Conservation (phyloP, 805 yeast genomes). For the Zygosaccharomyces bailii region DNA sequence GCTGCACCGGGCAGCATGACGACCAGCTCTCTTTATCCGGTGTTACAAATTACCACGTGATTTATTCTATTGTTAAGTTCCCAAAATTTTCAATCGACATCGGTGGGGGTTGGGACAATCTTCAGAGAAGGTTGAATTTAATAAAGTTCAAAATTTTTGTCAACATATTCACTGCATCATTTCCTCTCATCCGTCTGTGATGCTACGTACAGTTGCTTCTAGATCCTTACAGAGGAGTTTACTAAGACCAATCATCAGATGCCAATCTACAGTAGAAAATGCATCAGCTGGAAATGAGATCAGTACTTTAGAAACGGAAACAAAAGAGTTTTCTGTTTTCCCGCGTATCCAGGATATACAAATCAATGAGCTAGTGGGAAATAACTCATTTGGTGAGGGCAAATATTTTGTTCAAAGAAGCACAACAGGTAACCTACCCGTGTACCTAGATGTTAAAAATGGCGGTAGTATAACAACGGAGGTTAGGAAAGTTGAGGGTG, state of each 20-base stretch:
- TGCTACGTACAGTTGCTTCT: not conserved
- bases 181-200: not conserved
- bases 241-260: constrained; percentile 3
- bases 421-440: constrained; percentile 70
- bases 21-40: too few relatives aligned
- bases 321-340: constrained; percentile 14
- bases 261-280: constrained; percentile 10
- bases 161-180: not conserved
- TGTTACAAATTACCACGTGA: too few relatives aligned
- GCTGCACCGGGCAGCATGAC: too few relatives aligned
- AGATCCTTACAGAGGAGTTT: not conserved
- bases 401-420: constrained; percentile 45
- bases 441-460: constrained; percentile 61
- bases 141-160: too few relatives aligned
- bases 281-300: not conserved
- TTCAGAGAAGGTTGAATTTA: too few relatives aligned
- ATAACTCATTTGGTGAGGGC: constrained; percentile 27
- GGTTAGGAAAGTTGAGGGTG: constrained; percentile 67
- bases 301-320: constrained; percentile 1
- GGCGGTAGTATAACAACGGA: constrained; percentile 69
- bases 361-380: constrained; percentile 31
- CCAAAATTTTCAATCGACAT: too few relatives aligned
- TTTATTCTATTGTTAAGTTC: not conserved
- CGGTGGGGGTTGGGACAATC: too few relatives aligned
- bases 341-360: constrained; percentile 35